phyloP scores from a whole-genome alignment of 371 early-diverging fungal genomes.

The Nematocida ausubeli region DNA sequence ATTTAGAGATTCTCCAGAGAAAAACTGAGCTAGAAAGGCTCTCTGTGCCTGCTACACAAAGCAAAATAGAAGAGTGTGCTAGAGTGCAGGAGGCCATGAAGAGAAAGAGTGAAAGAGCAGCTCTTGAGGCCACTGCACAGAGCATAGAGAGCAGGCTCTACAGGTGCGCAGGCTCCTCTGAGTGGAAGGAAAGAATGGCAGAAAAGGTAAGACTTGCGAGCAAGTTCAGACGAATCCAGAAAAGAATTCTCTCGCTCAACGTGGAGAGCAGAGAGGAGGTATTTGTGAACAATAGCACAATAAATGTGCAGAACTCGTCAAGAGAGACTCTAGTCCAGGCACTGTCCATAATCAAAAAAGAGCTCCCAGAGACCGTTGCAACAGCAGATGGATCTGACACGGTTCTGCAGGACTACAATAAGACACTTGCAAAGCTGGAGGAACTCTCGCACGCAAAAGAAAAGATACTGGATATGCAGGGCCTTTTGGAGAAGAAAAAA shows the following conservation, averaged over 20 bases:
- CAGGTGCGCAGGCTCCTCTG: conserved; percentile 23
- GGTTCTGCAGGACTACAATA: conserved; percentile 11
- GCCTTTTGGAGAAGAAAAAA: conserved; percentile 63
- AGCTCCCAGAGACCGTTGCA: background rate
- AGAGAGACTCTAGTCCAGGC: conserved; percentile 10
- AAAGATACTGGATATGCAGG: conserved; percentile 60
- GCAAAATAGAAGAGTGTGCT: conserved; percentile 15
- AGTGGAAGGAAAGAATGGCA: conserved; percentile 26
- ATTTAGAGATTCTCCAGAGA: background rate
- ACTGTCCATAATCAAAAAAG: conserved; percentile 28
- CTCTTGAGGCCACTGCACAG: conserved; percentile 13
- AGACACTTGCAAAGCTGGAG: conserved; percentile 32
- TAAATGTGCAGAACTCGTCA: background rate
- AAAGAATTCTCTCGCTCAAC: conserved; percentile 41
- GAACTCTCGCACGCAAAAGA: conserved; percentile 51
- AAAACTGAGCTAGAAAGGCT: conserved; percentile 23
- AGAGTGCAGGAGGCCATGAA: background rate
- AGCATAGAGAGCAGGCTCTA: conserved; percentile 43
- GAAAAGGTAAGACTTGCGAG: conserved; percentile 35
- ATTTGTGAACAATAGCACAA: background rate
- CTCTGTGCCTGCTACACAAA: conserved; percentile 4
- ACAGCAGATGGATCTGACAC: background rate
- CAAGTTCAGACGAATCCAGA: conserved; percentile 33
- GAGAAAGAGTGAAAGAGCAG: background rate
- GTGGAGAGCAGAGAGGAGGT: conserved; percentile 22